A percentile compares a stretch with the other conserved stretches of the same genome.
Conservation (phyloP, 306 rosid species). For the Delonix regia region DNA sequence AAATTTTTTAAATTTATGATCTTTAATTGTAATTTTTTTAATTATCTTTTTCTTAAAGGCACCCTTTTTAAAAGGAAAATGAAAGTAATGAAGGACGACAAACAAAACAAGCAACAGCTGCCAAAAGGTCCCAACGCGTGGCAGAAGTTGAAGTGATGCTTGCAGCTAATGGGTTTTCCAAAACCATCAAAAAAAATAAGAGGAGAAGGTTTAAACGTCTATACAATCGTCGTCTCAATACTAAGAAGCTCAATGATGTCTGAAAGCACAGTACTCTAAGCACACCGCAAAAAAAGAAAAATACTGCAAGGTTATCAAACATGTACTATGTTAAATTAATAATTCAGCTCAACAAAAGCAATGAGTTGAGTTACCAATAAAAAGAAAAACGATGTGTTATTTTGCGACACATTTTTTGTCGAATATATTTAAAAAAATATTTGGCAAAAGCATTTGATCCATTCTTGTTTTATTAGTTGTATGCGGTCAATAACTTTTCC, state of each 20-base stretch:
- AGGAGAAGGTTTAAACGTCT: too few relatives aligned
- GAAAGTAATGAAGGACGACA: background rate
- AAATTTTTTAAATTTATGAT: too few relatives aligned
- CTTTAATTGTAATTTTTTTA: too few relatives aligned
- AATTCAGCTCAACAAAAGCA: background rate
- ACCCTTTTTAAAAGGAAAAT: background rate
- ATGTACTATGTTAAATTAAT: background rate
- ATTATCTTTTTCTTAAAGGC: too few relatives aligned
- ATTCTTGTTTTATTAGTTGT: background rate
- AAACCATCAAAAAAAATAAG: background rate
- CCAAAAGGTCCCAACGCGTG: background rate
- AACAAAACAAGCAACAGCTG: background rate
- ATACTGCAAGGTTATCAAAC: too few relatives aligned
- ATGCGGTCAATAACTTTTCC: background rate
- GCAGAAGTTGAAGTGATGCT: background rate
- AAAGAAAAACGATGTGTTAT: background rate
- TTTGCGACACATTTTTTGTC: too few relatives aligned
- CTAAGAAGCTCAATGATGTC: background rate
- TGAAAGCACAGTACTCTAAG: background rate
- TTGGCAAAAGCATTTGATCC: background rate
- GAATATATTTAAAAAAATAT: background rate
- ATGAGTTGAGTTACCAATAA: too few relatives aligned
- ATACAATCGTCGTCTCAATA: too few relatives aligned
- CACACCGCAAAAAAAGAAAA: too few relatives aligned
- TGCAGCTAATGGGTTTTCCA: background rate